phyloP scores from a whole-genome alignment of 2,329 filamentous ascomycete genomes.

The Scedosporium minutisporum region DNA sequence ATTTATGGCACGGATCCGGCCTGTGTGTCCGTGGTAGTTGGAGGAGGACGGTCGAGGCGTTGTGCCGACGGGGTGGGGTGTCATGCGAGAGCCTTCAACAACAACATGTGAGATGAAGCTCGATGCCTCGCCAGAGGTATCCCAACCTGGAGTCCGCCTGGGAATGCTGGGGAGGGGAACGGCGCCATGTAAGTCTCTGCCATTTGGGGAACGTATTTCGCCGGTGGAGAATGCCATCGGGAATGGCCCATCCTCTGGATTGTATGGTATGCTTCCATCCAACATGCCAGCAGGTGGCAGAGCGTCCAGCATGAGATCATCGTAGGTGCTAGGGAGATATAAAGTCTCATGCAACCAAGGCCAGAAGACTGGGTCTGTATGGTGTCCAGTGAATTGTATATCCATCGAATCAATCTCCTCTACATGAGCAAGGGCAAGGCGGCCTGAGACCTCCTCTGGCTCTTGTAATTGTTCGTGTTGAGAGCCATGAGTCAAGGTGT shows the following conservation, averaged over 20 bases:
- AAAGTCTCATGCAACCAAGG: constrained; percentile 3
- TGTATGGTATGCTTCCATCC: background rate
- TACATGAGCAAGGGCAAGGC: too few relatives aligned
- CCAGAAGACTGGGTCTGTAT: background rate
- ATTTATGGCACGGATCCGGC: background rate
- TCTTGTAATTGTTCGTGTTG: too few relatives aligned
- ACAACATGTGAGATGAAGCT: background rate
- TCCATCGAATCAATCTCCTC: background rate
- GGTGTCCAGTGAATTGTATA: background rate
- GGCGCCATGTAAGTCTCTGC: background rate
- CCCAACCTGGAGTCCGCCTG: background rate
- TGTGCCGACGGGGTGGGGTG: background rate
- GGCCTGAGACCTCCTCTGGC: too few relatives aligned
- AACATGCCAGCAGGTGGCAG: background rate
- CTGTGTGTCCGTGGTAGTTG: background rate
- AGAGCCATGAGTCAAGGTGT: too few relatives aligned
- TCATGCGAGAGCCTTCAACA: background rate
- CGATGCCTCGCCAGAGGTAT: background rate
- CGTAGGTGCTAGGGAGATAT: background rate
- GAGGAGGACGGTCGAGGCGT: background rate
- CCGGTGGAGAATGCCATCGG: background rate
- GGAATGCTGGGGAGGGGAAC: background rate
- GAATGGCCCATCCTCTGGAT: background rate
- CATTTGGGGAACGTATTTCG: background rate
- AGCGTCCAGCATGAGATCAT: background rate